Conservation (phyloP, 208 protist genomes). For the Leptomonas pyrrhocoris region DNA sequence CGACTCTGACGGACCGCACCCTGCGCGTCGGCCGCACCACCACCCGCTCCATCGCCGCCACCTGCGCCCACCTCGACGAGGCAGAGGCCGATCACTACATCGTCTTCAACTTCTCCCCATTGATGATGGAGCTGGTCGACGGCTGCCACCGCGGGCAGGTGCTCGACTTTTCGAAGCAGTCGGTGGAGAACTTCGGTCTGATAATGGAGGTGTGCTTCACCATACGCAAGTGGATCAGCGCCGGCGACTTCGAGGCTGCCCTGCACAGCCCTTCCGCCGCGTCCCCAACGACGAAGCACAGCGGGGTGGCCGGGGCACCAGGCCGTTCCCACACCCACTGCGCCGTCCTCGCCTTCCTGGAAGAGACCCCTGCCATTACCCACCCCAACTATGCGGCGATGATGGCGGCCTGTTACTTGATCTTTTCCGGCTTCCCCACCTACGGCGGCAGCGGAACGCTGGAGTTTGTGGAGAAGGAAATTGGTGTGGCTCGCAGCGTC, state of each 20-base stretch:
- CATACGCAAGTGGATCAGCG: conserved; percentile 67
- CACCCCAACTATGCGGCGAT: conserved; percentile 80
- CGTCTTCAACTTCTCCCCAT: conserved; percentile 84
- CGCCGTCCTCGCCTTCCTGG: conserved; percentile 70
- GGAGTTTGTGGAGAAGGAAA: conserved; percentile 61
- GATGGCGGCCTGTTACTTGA: conserved; percentile 76
- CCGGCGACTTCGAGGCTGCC: conserved; percentile 24
- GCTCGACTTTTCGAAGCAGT: conserved; percentile 79
- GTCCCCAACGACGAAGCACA: not conserved
- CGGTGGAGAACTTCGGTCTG: conserved; percentile 65
- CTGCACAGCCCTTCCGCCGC: not conserved
- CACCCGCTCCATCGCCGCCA: conserved; percentile 52
- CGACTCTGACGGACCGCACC: conserved; percentile 40
- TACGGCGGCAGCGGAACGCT: conserved; percentile 54
- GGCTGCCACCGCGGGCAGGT: conserved; percentile 60
- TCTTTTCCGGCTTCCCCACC: conserved; percentile 66
- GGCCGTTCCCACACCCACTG: conserved; percentile 35
- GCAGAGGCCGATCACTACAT: conserved; percentile 64
- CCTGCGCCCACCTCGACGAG: conserved; percentile 51
- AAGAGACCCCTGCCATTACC: conserved; percentile 52
- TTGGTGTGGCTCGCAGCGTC: conserved; percentile 55
- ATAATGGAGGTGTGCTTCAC: conserved; percentile 81
- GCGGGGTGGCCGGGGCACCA: not conserved
- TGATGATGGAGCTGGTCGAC: conserved; percentile 74
- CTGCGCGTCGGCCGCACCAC: conserved; percentile 50